Conservation (phyloP, 2,329 filamentous ascomycete genomes). For the Diaporthe caulivora region DNA sequence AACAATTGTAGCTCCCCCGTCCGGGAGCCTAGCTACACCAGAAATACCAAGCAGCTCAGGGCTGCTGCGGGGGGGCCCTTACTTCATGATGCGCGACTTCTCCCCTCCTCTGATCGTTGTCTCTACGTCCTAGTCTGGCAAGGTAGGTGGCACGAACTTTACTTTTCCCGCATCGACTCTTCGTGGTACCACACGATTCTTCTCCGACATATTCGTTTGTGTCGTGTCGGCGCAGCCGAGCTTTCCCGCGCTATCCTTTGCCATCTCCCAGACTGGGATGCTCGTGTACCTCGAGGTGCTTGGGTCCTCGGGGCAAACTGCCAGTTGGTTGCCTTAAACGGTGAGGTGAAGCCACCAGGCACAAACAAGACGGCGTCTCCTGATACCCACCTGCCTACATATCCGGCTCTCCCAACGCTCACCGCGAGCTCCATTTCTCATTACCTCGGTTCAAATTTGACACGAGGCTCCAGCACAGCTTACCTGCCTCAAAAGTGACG, state of each 20-base stretch:
- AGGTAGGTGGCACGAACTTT: conserved; percentile 16
- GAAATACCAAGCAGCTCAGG: background rate
- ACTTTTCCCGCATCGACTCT: background rate
- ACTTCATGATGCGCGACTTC: conserved; percentile 13
- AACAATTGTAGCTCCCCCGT: background rate
- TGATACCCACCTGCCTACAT: background rate
- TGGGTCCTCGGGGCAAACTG: background rate
- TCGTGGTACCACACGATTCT: conserved; percentile 9
- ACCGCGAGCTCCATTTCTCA: background rate
- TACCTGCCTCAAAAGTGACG: conserved; percentile 9
- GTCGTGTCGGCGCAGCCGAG: background rate
- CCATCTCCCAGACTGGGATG: conserved; percentile 6
- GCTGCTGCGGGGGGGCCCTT: background rate
- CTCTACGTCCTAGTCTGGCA: conserved; percentile 8
- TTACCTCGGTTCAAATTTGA: background rate
- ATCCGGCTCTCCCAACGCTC: background rate
- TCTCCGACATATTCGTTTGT: background rate
- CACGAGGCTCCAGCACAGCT: background rate
- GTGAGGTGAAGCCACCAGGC: background rate
- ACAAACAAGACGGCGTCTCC: background rate
- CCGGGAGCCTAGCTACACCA: conserved; percentile 12
- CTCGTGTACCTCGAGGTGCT: background rate
- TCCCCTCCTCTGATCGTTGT: background rate
- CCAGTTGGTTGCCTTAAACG: background rate
- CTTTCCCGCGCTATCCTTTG: conserved; percentile 3